Evolutionary conservation across 1,284 basidiomycete genomes (phyloP).

Genomic region (Boletellus dicymbophilus): DNA sequence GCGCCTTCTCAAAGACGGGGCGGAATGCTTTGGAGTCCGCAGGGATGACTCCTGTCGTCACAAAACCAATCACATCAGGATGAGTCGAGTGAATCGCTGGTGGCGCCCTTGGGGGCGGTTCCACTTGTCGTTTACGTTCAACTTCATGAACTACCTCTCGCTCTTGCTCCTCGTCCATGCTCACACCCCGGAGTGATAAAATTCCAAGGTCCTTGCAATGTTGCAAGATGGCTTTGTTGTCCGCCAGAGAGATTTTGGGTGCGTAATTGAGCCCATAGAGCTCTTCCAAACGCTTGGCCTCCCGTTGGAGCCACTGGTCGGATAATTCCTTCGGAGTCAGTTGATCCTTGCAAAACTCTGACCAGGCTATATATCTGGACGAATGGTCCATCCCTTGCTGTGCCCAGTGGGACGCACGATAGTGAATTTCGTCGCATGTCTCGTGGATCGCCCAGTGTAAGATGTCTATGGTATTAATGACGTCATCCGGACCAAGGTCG

Average conservation of each 20-base stretch:
- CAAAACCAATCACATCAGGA: not conserved
- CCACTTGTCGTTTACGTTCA: not conserved
- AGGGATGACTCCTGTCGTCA: not conserved
- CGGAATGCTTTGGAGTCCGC: not conserved
- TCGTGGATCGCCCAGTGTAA: not conserved
- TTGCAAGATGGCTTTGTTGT: not conserved
- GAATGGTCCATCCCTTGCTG: not conserved
- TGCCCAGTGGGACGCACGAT: not conserved
- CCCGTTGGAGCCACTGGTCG: not conserved
- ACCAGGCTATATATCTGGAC: not conserved
- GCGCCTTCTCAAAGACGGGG: not conserved
- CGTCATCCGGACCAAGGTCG: not conserved
- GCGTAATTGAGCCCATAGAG: not conserved
- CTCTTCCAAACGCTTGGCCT: not conserved
- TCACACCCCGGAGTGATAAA: not conserved
- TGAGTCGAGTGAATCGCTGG: not conserved
- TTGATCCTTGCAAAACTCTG: not conserved
- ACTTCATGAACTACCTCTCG: not conserved
- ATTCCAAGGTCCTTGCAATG: not conserved
- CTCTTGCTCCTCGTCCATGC: not conserved
- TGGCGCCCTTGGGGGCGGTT: not conserved
- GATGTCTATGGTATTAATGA: not conserved
- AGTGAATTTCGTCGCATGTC: not conserved
- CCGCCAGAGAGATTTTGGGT: not conserved
- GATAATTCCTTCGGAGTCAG: not conserved